Base-by-base conservation (phyloP, 306 rosid genomes). In the Mucuna pruriens region DNA sequence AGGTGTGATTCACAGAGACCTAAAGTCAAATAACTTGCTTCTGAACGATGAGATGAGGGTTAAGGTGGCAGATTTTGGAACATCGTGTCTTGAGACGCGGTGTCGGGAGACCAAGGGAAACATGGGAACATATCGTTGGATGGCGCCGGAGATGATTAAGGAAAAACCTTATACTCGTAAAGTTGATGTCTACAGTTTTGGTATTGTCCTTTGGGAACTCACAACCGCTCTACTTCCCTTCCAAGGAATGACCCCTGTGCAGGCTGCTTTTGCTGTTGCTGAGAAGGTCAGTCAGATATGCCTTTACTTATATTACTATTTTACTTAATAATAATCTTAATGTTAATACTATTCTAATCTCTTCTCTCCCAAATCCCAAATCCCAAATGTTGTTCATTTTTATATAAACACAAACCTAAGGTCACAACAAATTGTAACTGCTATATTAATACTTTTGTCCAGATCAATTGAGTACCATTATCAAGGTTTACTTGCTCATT, bases 191-290 rank as follows among this genome's bases (percentile, higher is more conserved):
- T 95, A 95, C 82, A 95, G 98, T 65, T 95, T 95, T 33, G 98
- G 98, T 39, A 95, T 95, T 82, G 97, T 95, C 85, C 90, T 95
- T 57, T 95, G 98, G 98, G 98, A 95, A 84, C 97, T 95, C 71
- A 95, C 97, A 11, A 95, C 98, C 1, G 90, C 95, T 66, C 75
- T 95, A 58, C 97, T 95, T 80, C 98, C 98, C 20, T 95, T 95
- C 67, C 98, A 95, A 86, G 98, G 98, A 79, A 95, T 95, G 97
- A 95, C 98, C 75, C 98, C 98, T 2, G 98, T 95, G 36, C 98
- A 95, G 86, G 97, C 98, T 80, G 98, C 98, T 68, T 95, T 95
- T 88, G 98, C 98, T 11, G 98, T 95, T 71, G 90, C 98, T 57
- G 98, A 95, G 74, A 95, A 95, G 98, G 98, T 95, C 20, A 84